Evolutionary conservation across 345 rosid species (phyloP).

Genomic region (Ceriops zippeliana): DNA sequence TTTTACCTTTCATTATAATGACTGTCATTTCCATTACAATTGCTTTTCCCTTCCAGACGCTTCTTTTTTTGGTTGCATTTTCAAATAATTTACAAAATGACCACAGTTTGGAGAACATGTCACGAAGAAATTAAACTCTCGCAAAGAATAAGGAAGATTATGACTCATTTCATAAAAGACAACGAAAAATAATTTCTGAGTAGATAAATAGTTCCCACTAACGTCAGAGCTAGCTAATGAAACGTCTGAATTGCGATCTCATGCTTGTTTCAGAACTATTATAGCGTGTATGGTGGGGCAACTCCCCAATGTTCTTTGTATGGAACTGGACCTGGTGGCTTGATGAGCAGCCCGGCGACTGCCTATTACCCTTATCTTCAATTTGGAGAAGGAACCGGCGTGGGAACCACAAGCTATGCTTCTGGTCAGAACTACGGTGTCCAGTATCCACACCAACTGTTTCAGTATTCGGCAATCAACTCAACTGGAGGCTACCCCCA

Average conservation of each 20-base stretch:
- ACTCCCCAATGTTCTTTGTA: slow-evolving; percentile 9
- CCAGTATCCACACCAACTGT: slow-evolving; percentile 17
- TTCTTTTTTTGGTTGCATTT: background rate
- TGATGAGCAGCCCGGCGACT: background rate
- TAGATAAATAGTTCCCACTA: background rate
- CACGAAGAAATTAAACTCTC: background rate
- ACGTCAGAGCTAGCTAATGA: background rate
- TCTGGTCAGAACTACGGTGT: slow-evolving; percentile 1
- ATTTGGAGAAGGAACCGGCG: slow-evolving; percentile 1
- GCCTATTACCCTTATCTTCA: slow-evolving; percentile 8
- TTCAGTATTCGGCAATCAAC: slow-evolving; percentile 4
- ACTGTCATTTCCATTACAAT: slow-evolving; percentile 3
- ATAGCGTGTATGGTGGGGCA: slow-evolving; percentile 9
- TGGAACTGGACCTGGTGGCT: background rate
- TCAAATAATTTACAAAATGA: too few species aligned
- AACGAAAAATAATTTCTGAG: too few species aligned
- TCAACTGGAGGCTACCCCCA: background rate
- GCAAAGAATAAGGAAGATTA: background rate
- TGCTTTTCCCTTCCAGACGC: background rate
- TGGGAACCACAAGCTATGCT: background rate
- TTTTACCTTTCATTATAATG: slow-evolving; percentile 6
- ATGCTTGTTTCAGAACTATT: slow-evolving; percentile 6
- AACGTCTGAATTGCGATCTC: background rate
- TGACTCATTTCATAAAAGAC: too few species aligned
- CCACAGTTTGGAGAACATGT: background rate